Evolutionary conservation across 495 filamentous ascomycete genomes (phyloP), one percentile per base, ranked within the genome.

Genomic region (Aspergillus conjunctus): DNA sequence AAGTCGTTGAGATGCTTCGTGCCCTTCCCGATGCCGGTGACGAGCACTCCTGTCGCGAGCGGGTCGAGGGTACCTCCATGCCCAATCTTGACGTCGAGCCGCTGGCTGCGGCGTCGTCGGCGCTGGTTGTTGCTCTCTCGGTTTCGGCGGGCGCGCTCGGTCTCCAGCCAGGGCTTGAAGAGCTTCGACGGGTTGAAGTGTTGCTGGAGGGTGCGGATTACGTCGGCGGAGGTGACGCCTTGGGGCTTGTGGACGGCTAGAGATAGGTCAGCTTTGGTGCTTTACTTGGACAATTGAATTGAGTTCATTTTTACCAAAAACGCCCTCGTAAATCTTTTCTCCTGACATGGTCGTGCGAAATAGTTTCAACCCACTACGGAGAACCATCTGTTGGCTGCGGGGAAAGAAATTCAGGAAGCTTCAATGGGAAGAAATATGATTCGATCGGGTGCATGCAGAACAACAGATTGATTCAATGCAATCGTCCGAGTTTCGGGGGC

Each of bases 11-110:
- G 81, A 6, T 78, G 72, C 71, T 97, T 98, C 12, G 95, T 99
- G 14, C 92, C 95, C 54, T 84, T 86, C 18, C 92, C 93, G 9
- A 97, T 83, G 37, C 93, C 95, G 2, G 91, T 77, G 49, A 97
- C 89, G 54, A 99, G 80, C 11, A 99, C 91, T 22, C 94, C 94
- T 1, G 91, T 96, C 14, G 94, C 94, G 63, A 97, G 83, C 3
- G 94, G 94, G 67, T 99, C 94, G 4, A 99, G 82, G 0, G 94
- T 99, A 33, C 94, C 94, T 34, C 95, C 94, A 76, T 99, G 94
- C 18, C 94, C 94, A 65, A 98, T 88, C 78, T 99, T 99, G 60
- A 98, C 88, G 58, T 90, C 81, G 8, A 89, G 60, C 0, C 81
- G 74, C 37, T 76, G 65, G 44, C 75, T 68, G 73, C 85, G 86